Conservation (phyloP, 2,329 filamentous ascomycete species). For the Phyllosticta citrichinensis region DNA sequence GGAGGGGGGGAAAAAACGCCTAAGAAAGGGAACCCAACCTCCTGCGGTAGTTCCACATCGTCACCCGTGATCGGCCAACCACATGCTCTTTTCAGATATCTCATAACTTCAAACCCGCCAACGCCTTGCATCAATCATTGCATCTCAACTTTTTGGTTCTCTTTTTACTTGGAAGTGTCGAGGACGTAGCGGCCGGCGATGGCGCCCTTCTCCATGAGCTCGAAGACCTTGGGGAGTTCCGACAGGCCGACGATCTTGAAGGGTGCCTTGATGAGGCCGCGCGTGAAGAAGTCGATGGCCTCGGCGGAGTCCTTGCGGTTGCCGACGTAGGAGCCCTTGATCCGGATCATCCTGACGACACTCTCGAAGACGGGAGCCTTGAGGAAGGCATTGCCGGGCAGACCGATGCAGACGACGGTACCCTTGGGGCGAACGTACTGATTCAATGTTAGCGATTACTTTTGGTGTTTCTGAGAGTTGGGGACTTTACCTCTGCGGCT, state of each 20-base stretch:
- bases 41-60: not conserved
- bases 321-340: constrained; percentile 89
- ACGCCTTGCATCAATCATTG: not conserved
- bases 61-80: not conserved
- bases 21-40: not conserved
- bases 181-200: constrained; percentile 73
- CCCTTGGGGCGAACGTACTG: constrained; percentile 73
- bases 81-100: not conserved
- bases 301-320: constrained; percentile 82
- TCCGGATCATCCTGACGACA: constrained; percentile 81
- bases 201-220: constrained; percentile 55
- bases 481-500: constrained; percentile 51
- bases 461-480: not conserved
- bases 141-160: not conserved
- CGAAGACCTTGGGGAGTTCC: constrained; percentile 70
- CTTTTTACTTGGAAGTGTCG: constrained; percentile 45
- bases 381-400: constrained; percentile 71
- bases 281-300: constrained; percentile 79
- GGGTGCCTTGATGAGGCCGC: constrained; percentile 76
- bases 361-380: constrained; percentile 81
- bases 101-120: not conserved
- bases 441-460: not conserved
- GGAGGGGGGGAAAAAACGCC: not conserved
- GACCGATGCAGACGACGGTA: constrained; percentile 76
- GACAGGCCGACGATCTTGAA: constrained; percentile 77